These are phyloP conservation scores for Coemansia aciculifera DNA, from an alignment of 192 early-diverging fungal genomes.

Conservation along the genomic window DNA sequence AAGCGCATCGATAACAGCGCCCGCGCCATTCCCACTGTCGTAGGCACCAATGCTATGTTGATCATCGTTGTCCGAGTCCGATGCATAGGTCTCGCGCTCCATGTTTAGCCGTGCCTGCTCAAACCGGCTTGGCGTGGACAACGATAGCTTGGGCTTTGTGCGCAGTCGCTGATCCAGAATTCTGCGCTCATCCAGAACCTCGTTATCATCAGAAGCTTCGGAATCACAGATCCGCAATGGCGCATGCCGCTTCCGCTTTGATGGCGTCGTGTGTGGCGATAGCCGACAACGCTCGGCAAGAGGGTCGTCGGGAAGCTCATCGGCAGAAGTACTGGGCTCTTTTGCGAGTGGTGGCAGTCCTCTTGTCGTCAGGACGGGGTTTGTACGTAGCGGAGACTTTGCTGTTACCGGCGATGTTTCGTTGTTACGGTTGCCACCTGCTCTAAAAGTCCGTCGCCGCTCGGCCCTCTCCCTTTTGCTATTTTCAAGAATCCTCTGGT, in stretches of 20 bases:
- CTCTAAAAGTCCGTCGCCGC: conserved; percentile 2
- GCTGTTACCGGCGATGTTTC: not conserved
- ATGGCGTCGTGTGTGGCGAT: not conserved
- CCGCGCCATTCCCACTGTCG: not conserved
- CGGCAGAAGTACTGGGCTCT: not conserved
- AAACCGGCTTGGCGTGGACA: conserved; percentile 9
- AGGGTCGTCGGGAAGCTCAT: conserved; percentile 34
- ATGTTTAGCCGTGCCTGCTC: conserved; percentile 34
- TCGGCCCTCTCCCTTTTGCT: not conserved
- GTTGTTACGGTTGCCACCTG: not conserved
- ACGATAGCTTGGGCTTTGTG: conserved; percentile 7
- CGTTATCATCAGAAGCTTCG: conserved; percentile 25
- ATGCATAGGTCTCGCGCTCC: conserved; percentile 12
- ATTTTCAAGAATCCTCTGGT: conserved; percentile 25
- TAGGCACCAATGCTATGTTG: not conserved
- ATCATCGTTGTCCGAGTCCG: conserved; percentile 20
- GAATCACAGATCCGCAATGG: conserved; percentile 28
- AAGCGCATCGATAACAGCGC: conserved; percentile 13
- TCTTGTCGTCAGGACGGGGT: not conserved
- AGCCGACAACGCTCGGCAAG: not conserved
- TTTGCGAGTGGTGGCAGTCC: not conserved
- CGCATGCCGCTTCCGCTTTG: not conserved
- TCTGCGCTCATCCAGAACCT: conserved; percentile 17
- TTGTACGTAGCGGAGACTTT: not conserved
- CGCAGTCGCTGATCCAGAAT: conserved; percentile 36